Percentiles rank a stretch among this genome's conserved stretches.
These are phyloP conservation scores for Melanogaster broomeanus DNA, from an alignment of 768 basidiomycete species.

Conservation along the genomic window DNA sequence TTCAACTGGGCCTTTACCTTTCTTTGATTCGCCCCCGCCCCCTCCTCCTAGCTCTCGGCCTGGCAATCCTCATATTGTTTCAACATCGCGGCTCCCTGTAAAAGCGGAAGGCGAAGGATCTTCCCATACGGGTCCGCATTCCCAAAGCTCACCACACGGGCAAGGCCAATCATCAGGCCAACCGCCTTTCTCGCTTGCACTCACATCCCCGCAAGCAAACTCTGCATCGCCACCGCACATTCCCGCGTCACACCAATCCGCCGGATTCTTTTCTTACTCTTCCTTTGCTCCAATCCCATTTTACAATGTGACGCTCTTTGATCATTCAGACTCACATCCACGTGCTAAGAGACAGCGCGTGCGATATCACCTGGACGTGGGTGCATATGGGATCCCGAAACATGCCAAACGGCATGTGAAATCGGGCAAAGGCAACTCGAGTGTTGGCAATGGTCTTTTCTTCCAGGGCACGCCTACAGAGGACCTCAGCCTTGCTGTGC, in stretches of 20 bases:
- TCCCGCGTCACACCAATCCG: slow-evolving; percentile 31
- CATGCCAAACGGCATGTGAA: slow-evolving; percentile 26
- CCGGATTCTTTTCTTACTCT: slow-evolving; percentile 38
- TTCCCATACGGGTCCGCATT: slow-evolving; percentile 27
- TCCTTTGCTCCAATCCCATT: slow-evolving; percentile 34
- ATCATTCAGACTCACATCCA: slow-evolving; percentile 28
- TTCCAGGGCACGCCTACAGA: slow-evolving; percentile 32
- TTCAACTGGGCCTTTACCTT: slow-evolving; percentile 35
- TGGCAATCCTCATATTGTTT: slow-evolving; percentile 38
- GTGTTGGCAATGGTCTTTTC: slow-evolving; percentile 23
- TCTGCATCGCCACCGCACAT: slow-evolving; percentile 30
- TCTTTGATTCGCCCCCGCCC: slow-evolving; percentile 42
- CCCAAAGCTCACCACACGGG: slow-evolving; percentile 37
- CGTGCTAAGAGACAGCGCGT: slow-evolving; percentile 33
- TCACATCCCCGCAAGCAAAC: slow-evolving; percentile 43
- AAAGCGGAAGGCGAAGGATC: slow-evolving; percentile 50
- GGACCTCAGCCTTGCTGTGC: slow-evolving; percentile 55
- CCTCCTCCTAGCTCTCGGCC: slow-evolving; percentile 44
- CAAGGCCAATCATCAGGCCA: slow-evolving; percentile 34
- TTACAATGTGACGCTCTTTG: slow-evolving; percentile 27
- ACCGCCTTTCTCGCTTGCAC: slow-evolving; percentile 43
- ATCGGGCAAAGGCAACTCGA: slow-evolving; percentile 26
- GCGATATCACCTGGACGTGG: slow-evolving; percentile 65
- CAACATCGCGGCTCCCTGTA: slow-evolving; percentile 45
- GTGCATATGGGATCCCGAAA: slow-evolving; percentile 88